phyloP scores from a whole-genome alignment of 345 rosid genomes.

The Salix caprea region DNA sequence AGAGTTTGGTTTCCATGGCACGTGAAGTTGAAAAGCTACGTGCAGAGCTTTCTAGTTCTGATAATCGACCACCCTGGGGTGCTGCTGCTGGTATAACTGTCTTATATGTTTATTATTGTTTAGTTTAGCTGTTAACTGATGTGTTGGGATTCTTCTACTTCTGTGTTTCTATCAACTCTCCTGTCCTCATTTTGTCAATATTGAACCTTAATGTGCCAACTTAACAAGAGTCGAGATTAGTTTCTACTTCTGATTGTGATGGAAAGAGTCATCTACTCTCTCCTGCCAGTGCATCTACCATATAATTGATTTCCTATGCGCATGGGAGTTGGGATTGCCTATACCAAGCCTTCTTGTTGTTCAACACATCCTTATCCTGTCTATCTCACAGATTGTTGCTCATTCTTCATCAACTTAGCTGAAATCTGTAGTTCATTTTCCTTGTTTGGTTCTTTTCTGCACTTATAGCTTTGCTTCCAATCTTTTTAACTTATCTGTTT shows the following conservation, averaged over 20 bases:
- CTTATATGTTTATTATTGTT: constrained; percentile 7
- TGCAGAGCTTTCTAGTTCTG: constrained; percentile 65
- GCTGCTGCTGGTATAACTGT: constrained; percentile 42
- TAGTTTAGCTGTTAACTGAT: neutral
- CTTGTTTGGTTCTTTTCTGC: neutral
- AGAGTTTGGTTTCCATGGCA: constrained; percentile 91
- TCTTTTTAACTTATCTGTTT: constrained; percentile 23
- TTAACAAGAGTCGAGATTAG: neutral
- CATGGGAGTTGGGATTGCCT: neutral
- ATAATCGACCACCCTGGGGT: constrained; percentile 64
- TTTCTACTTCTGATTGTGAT: neutral
- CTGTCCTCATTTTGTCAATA: neutral
- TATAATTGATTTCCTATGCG: neutral
- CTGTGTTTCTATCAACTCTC: neutral
- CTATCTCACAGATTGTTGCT: neutral
- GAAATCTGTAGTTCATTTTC: neutral
- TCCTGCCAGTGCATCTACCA: neutral
- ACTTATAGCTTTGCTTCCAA: neutral
- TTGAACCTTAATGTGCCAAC: neutral
- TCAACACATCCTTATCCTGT: neutral
- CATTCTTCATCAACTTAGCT: neutral
- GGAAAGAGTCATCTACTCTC: neutral
- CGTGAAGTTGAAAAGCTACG: constrained; percentile 95
- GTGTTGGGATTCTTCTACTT: neutral
- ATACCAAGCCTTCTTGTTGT: neutral